Conservation (phyloP, 1,139 yeast species). For the Kodamaea fungicola region DNA sequence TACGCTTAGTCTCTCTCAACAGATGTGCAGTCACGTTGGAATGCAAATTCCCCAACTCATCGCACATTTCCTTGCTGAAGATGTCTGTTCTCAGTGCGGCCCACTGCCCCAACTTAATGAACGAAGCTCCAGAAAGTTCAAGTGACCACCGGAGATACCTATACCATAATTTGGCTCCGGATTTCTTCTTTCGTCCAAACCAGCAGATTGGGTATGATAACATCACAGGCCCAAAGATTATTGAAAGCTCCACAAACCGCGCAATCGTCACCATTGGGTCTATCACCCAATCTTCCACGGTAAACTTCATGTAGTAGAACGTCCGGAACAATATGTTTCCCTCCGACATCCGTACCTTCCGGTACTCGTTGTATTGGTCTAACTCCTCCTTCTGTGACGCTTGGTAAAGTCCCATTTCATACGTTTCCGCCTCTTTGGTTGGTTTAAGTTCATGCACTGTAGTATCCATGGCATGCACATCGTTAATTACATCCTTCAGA, state of each 20-base stretch:
- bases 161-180: conserved; percentile 76
- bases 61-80: conserved; percentile 76
- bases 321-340: conserved; percentile 25
- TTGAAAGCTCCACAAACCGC: conserved; percentile 65
- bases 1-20: conserved; percentile 54
- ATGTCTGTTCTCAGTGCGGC: conserved; percentile 98
- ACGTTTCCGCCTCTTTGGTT: conserved; percentile 53
- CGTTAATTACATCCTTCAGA: conserved; percentile 16
- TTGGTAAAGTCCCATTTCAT: conserved; percentile 62
- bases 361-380: conserved; percentile 21
- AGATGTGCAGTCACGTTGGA: conserved; percentile 81
- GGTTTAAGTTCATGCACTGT: conserved; percentile 41
- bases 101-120: conserved; percentile 97
- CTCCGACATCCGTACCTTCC: conserved; percentile 22
- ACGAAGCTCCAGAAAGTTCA: conserved; percentile 90
- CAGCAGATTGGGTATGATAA: conserved; percentile 61
- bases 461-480: conserved; percentile 32
- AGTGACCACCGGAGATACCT: conserved; percentile 61
- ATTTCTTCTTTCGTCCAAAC: conserved; percentile 47
- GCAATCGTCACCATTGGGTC: conserved; percentile 70
- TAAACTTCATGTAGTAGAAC: conserved; percentile 35
- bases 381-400: conserved; percentile 56
- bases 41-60: conserved; percentile 72
- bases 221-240: conserved; percentile 69
- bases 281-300: conserved; percentile 48